A percentile compares a stretch with the other conserved stretches of the same genome.
phyloP scores from a whole-genome alignment of 495 filamentous ascomycete genomes.

The Neurospora sp. region DNA sequence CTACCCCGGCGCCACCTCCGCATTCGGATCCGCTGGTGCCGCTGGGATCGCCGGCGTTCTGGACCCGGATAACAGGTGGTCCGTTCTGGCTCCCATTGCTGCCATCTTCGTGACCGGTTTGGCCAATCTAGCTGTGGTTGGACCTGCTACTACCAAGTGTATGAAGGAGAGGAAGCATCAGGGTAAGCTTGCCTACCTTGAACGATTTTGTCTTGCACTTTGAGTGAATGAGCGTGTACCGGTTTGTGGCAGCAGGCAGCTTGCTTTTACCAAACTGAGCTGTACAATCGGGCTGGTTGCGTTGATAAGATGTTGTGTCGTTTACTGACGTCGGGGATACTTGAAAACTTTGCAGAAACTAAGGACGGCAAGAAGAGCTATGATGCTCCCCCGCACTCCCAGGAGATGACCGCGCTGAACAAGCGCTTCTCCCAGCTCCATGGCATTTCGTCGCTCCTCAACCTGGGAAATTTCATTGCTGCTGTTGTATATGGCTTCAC shows the following conservation, averaged over 20 bases:
- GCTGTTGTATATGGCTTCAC: constrained; percentile 65
- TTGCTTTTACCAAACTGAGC: not conserved
- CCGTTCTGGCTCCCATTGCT: constrained; percentile 53
- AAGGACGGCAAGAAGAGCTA: constrained; percentile 75
- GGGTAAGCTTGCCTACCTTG: constrained; percentile 35
- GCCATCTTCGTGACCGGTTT: constrained; percentile 53
- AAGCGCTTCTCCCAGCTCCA: constrained; percentile 69
- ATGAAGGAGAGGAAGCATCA: constrained; percentile 69
- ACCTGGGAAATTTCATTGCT: constrained; percentile 54
- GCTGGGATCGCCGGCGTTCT: constrained; percentile 46
- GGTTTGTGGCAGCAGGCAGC: not conserved
- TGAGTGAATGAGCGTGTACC: not conserved
- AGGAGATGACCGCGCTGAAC: constrained; percentile 75
- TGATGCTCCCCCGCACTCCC: constrained; percentile 60
- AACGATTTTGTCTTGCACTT: not conserved
- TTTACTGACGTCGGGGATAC: not conserved
- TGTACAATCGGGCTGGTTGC: not conserved
- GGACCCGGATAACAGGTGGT: constrained; percentile 43
- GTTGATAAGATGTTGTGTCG: not conserved
- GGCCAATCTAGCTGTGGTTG: constrained; percentile 55
- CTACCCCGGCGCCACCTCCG: constrained; percentile 46
- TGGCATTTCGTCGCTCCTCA: constrained; percentile 64
- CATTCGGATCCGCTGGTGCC: constrained; percentile 12
- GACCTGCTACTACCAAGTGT: constrained; percentile 58
- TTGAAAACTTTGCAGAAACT: constrained; percentile 19